phyloP scores from a whole-genome alignment of 1,284 basidiomycete genomes.

The Agroathelia rolfsii region DNA sequence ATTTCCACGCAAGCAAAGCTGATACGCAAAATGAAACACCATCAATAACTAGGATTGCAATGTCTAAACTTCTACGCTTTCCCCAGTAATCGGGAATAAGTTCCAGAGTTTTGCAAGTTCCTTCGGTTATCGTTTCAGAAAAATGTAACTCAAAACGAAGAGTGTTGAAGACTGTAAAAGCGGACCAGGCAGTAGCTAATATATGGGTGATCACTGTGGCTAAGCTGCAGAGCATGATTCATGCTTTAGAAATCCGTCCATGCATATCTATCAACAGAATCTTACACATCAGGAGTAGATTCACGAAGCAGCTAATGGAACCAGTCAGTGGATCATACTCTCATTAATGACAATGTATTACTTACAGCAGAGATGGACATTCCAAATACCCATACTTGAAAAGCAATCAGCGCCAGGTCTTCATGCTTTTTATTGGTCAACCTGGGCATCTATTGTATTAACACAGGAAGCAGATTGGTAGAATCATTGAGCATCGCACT shows the following conservation, averaged over 20 bases:
- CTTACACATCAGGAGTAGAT: constrained; percentile 67
- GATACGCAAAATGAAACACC: constrained; percentile 48
- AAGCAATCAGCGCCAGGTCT: constrained; percentile 66
- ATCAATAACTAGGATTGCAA: constrained; percentile 58
- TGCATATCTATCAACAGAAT: not conserved
- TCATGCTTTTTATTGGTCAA: constrained; percentile 65
- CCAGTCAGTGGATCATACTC: not conserved
- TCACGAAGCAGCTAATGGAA: constrained; percentile 70
- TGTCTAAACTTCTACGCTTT: constrained; percentile 43
- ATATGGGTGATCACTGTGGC: constrained; percentile 65
- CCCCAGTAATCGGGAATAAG: constrained; percentile 55
- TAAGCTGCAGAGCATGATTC: constrained; percentile 21
- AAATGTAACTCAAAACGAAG: constrained; percentile 48
- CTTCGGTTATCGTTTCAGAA: constrained; percentile 44
- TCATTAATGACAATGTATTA: constrained; percentile 3
- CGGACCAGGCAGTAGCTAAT: constrained; percentile 61
- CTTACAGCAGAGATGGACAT: constrained; percentile 64
- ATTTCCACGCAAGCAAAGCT: constrained; percentile 57
- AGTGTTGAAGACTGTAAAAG: constrained; percentile 52
- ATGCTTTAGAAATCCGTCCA: constrained; percentile 5
- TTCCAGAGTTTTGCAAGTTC: constrained; percentile 46
- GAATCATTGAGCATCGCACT: too few species aligned
- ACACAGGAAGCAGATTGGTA: too few species aligned
- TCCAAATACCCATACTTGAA: constrained; percentile 72
- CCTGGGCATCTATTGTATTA: too few species aligned